A percentile compares a stretch with the other conserved stretches of the same genome.
These are phyloP conservation scores for Phytophthora hybrid DNA, from an alignment of 352 stramenopile genomes.

Conservation along the genomic window DNA sequence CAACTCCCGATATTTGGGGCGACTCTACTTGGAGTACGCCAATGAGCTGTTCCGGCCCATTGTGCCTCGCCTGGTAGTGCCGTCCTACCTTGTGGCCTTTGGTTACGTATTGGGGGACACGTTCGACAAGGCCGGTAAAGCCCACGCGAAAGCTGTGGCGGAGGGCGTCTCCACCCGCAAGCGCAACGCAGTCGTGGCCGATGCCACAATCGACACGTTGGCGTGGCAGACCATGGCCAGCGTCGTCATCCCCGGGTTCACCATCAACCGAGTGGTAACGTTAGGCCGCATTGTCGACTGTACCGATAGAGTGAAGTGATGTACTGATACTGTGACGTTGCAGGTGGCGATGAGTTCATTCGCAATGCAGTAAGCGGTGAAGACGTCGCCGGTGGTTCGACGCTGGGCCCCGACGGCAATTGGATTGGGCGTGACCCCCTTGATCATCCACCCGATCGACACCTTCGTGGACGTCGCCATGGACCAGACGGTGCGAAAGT, in stretches of 20 bases:
- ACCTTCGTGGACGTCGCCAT: constrained; percentile 63
- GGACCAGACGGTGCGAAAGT: constrained; percentile 63
- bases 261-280: too few relatives aligned
- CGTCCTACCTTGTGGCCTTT: constrained; percentile 86
- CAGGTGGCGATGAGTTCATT: constrained; percentile 55
- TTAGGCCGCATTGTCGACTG: background rate
- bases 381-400: constrained; percentile 55
- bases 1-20: too few relatives aligned
- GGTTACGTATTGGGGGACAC: constrained; percentile 89
- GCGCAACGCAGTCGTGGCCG: constrained; percentile 44
- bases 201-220: constrained; percentile 72
- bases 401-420: constrained; percentile 76
- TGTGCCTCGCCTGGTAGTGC: constrained; percentile 65
- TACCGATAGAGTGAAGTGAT: background rate
- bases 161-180: constrained; percentile 37
- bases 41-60: constrained; percentile 91
- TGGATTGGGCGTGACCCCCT: constrained; percentile 82
- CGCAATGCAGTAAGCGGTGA: constrained; percentile 45
- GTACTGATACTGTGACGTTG: background rate
- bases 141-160: constrained; percentile 37
- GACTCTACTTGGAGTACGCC: constrained; percentile 88
- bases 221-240: constrained; percentile 88
- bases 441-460: constrained; percentile 92
- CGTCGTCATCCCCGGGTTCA: constrained; percentile 84
- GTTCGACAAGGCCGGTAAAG: constrained; percentile 74